Conservation (phyloP, 495 filamentous ascomycete genomes). For the Chaetomidium leptoderma region DNA sequence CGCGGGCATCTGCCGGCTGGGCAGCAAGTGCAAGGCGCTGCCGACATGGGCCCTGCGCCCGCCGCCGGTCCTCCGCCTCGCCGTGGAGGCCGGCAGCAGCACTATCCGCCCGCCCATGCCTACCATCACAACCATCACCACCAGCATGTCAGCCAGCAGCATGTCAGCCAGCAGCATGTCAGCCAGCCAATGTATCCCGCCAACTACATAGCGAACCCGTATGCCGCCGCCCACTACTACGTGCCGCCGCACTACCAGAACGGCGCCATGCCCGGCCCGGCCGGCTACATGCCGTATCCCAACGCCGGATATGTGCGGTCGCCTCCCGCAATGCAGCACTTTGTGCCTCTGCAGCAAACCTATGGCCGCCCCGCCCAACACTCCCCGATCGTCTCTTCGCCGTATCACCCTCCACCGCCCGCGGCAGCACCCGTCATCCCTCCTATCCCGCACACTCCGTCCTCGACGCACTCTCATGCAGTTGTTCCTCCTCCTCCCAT, state of each 20-base stretch:
- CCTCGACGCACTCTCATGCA: slow-evolving; percentile 40
- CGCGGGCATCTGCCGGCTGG: slow-evolving; percentile 60
- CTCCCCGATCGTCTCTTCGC: slow-evolving; percentile 38
- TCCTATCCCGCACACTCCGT: slow-evolving; percentile 40
- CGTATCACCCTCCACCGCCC: slow-evolving; percentile 40
- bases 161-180: slow-evolving; percentile 32
- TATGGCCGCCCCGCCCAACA: slow-evolving; percentile 42
- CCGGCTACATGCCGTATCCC: slow-evolving; percentile 39
- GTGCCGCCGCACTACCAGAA: slow-evolving; percentile 42
- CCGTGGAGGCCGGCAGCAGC: slow-evolving; percentile 37
- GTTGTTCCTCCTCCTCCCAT: slow-evolving; percentile 34
- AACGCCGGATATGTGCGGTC: slow-evolving; percentile 32
- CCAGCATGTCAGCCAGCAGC: slow-evolving; percentile 32
- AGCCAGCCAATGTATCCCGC: slow-evolving; percentile 40
- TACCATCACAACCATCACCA: slow-evolving; percentile 29
- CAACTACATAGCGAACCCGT: slow-evolving; percentile 34
- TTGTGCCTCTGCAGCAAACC: slow-evolving; percentile 38
- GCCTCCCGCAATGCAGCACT: slow-evolving; percentile 42
- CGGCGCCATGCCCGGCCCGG: slow-evolving; percentile 30
- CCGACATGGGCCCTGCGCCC: slow-evolving; percentile 40
- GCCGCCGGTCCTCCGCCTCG: slow-evolving; percentile 26
- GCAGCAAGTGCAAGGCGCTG: slow-evolving; percentile 49
- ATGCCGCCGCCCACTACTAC: slow-evolving; percentile 25
- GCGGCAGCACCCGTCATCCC: slow-evolving; percentile 28
- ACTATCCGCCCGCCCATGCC: slow-evolving; percentile 31